Conservation (phyloP, 169 alveolate species). For the Plasmodium berghei region DNA sequence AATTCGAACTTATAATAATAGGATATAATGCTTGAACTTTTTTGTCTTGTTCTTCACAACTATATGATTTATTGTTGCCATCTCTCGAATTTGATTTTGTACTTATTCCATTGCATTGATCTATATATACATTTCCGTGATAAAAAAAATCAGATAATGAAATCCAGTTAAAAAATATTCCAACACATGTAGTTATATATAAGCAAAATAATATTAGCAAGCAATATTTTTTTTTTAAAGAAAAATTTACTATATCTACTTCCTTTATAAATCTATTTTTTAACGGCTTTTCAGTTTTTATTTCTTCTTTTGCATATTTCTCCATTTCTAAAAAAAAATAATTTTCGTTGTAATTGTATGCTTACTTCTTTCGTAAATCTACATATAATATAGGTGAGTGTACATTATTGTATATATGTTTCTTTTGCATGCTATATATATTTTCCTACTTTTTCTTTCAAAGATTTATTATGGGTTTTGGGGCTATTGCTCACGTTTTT, state of each 20-base stretch:
- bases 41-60: constrained; percentile 80
- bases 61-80: constrained; percentile 15
- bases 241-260: constrained; percentile 44
- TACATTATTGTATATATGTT: too few relatives aligned
- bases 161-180: constrained; percentile 70
- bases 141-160: constrained; percentile 63
- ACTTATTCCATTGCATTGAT: constrained; percentile 8
- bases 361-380: too few relatives aligned
- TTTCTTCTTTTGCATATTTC: neutral
- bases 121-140: constrained; percentile 58
- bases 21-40: constrained; percentile 80
- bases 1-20: constrained; percentile 75
- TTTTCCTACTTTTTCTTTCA: too few relatives aligned
- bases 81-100: neutral
- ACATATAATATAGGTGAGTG: too few relatives aligned
- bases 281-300: constrained; percentile 8
- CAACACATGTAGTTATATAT: constrained; percentile 57
- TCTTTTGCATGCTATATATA: too few relatives aligned
- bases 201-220: constrained; percentile 45
- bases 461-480: too few relatives aligned
- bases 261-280: constrained; percentile 8
- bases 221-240: constrained; percentile 29
- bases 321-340: neutral
- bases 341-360: too few relatives aligned
- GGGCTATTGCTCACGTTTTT: too few relatives aligned